Evolutionary conservation across 108 stramenopile species (phyloP).

Genomic region (Cylindrotheca closterium): DNA sequence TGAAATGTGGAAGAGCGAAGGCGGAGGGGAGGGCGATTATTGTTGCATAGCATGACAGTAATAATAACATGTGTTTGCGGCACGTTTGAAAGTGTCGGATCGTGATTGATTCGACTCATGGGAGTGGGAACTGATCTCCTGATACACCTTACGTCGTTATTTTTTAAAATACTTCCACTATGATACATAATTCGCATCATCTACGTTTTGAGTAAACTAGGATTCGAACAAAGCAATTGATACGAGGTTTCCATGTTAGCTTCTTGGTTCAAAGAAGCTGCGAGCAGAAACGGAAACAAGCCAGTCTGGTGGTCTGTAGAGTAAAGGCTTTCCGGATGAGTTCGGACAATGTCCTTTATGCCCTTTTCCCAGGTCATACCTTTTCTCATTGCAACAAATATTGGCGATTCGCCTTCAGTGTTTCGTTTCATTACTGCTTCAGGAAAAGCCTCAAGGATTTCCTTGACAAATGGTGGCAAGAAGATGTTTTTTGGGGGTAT

Average conservation of each 20-base stretch:
- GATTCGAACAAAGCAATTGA: slow-evolving; percentile 21
- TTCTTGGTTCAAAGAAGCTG: slow-evolving; percentile 33
- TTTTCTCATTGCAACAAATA: slow-evolving; percentile 38
- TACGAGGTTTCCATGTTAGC: slow-evolving; percentile 34
- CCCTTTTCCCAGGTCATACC: slow-evolving; percentile 41
- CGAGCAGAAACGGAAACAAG: slow-evolving; percentile 40
- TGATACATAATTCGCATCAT: no score
- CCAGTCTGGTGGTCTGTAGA: slow-evolving; percentile 26
- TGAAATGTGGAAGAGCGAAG: no score
- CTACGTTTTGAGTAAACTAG: slow-evolving; percentile 27
- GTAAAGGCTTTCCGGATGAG: slow-evolving; percentile 13
- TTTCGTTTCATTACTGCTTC: slow-evolving; percentile 29
- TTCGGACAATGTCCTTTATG: slow-evolving; percentile 23
- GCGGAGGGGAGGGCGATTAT: no score
- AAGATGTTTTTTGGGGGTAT: slow-evolving; percentile 41
- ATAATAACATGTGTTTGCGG: no score
- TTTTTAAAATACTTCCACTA: no score
- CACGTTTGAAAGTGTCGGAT: no score
- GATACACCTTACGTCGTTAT: no score
- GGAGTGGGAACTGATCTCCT: no score
- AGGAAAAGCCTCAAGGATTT: slow-evolving; percentile 24
- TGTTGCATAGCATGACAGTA: no score
- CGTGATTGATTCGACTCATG: no score
- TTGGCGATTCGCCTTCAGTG: slow-evolving; percentile 29
- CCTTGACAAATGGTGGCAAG: slow-evolving; percentile 18